phyloP scores from a whole-genome alignment of 169 alveolate genomes.

The Plasmodium gaboni region DNA sequence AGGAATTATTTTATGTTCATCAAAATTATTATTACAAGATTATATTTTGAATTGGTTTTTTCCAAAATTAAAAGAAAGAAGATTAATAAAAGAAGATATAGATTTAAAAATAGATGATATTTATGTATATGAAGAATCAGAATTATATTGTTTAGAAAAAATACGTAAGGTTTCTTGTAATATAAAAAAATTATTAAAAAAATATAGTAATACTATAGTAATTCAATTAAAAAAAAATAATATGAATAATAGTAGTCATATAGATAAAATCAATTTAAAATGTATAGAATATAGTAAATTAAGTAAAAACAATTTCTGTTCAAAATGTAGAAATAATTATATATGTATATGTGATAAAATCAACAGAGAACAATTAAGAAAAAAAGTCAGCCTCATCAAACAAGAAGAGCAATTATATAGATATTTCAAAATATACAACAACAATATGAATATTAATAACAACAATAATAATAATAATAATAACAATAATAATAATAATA shows the following conservation, averaged over 20 bases:
- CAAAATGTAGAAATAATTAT: constrained; percentile 43
- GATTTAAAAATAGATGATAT: constrained; percentile 63
- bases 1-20: constrained; percentile 84
- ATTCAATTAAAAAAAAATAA: constrained; percentile 40
- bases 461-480: no score
- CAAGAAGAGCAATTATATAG: constrained; percentile 1
- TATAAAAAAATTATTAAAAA: constrained; percentile 54
- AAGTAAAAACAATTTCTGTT: constrained; percentile 21
- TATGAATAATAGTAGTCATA: neutral
- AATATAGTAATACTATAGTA: constrained; percentile 42
- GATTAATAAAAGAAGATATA: constrained; percentile 35
- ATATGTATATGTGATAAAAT: constrained; percentile 51
- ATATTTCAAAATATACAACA: neutral
- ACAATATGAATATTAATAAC: neutral
- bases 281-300: constrained; percentile 54
- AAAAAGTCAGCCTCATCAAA: constrained; percentile 40
- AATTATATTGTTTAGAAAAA: constrained; percentile 46
- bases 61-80: constrained; percentile 81
- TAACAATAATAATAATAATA: neutral
- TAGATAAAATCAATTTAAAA: constrained; percentile 70
- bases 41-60: constrained; percentile 85
- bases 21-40: constrained; percentile 82
- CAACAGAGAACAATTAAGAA: constrained; percentile 30
- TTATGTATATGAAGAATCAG: constrained; percentile 65
- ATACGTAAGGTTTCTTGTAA: constrained; percentile 52